Evolutionary conservation across 331 rosid genomes (phyloP), one percentile per base, ranked within the genome.

Genomic region (Quercus phellos): DNA sequence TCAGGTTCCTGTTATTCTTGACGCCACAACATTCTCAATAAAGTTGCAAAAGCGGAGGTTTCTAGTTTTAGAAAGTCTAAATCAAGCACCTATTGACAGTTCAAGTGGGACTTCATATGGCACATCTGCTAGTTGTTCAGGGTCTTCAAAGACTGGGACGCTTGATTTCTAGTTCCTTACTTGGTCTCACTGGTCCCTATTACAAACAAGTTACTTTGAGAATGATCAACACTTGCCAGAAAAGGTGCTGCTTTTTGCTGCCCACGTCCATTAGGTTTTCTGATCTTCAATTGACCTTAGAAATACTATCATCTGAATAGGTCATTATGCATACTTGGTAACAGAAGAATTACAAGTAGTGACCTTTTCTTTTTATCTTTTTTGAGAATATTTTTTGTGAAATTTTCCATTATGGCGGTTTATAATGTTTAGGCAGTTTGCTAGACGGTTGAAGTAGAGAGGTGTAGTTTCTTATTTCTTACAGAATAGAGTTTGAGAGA

Each of bases 31-130:
- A 29, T 89, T 83, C 89, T 90, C 98, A 70, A 87, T 92, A 75
- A 92, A 92, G 89, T 80, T 94, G 83, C 91, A 86, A 77, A 91
- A 82, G 87, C 77, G 64, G 64, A 22, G 64, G 81, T 94, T 75
- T 80, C 77, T 94, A 87, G 89, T 87, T 79, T 86, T 94, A 70
- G 98, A 94, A 79, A 90, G 98, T 83, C 90, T 94, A 32, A 94
- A 94, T 73, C 98, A 94, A 84, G 98, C 97, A 19, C 97, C 93
- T 24, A 76, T 92, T 24, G 94, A 94, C 17, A 92, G 89, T 71
- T 85, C 97, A 58, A 84, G 86, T 56, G 97, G 97, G 55, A 87
- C 72, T 84, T 94, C 98, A 1, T 92, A 94, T 72, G 88, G 88
- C 87, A 86, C 88, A 18, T 88, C 96, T 68, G 85, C 90, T 75